Evolutionary conservation across 1,284 basidiomycete species (phyloP), one percentile per base, ranked within the genome.

Genomic region (Mycena sp.): DNA sequence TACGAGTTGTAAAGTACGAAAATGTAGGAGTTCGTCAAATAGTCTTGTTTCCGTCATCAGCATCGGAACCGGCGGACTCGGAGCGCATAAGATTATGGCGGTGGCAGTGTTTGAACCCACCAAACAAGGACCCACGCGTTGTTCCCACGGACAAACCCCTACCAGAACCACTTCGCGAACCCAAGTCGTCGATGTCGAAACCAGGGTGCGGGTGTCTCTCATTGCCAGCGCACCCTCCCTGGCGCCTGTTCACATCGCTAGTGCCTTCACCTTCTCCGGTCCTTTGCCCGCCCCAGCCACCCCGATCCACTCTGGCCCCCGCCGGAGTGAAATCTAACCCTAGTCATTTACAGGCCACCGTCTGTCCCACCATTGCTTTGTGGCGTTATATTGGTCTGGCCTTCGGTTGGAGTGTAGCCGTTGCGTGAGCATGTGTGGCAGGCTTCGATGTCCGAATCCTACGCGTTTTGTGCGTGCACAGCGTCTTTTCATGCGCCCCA

Each of bases 271-370:
- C 63, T 50, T 58, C 63, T 65, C 54, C 21, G 59, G 63, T 32
- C 59, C 21, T 59, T 55, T 65, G 56, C 44, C 52, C 40, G 63
- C 29, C 55, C 41, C 59, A 61, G 63, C 69, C 75, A 73, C 73
- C 70, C 70, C 16, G 58, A 56, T 64, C 63, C 63, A 60, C 58
- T 19, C 41, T 64, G 58, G 62, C 25, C 32, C 23, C 67, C 67
- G 70, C 64, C 65, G 69, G 75, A 78, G 78, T 81, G 81, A 73
- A 70, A 79, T 80, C 81, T 83, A 84, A 84, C 83, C 82, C 83
- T 84, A 83, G 79, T 75, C 75, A 68, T 69, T 69, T 67, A 70
- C 69, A 74, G 77, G 73, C 65, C 67, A 70, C 64, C 64, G 69
- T 58, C 70, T 73, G 71, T 75, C 74, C 73, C 29, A 58, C 28